Percentiles rank a stretch among this genome's conserved stretches.
Evolutionary conservation across 257 asterid species (phyloP).

Genomic region (Penstemon eatonii): DNA sequence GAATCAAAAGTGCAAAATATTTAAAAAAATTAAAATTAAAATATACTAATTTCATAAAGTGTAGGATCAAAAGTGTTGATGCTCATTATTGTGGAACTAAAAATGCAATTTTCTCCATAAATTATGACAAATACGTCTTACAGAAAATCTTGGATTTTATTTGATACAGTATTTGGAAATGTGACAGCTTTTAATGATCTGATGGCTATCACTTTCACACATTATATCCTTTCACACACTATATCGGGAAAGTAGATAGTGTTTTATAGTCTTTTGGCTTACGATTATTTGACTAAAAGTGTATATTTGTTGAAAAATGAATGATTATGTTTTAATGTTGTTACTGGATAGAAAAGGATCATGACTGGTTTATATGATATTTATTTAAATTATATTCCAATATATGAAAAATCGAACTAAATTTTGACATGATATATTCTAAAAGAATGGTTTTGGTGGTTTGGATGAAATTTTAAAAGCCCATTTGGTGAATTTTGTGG

Average conservation of each 20-base stretch:
- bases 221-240: too few relatives aligned
- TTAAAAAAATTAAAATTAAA: too few relatives aligned
- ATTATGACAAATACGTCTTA: conserved; percentile 30
- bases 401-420: too few relatives aligned
- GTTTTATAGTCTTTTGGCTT: neutral
- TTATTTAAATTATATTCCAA: too few relatives aligned
- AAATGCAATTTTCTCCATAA: neutral
- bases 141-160: conserved; percentile 35
- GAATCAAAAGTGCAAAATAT: too few relatives aligned
- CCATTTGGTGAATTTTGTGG: too few relatives aligned
- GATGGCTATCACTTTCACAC: neutral
- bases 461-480: too few relatives aligned
- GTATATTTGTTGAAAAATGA: neutral
- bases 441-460: too few relatives aligned
- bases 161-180: neutral
- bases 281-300: conserved; percentile 1
- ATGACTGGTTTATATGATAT: neutral
- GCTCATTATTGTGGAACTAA: too few relatives aligned
- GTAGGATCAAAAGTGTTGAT: too few relatives aligned
- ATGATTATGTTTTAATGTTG: neutral
- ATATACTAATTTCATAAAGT: too few relatives aligned
- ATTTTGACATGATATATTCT: conserved; percentile 1
- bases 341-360: neutral
- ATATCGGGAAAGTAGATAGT: neutral
- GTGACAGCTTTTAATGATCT: conserved; percentile 19